Conservation (phyloP, 768 basidiomycete species). For the Mycena vulgaris region DNA sequence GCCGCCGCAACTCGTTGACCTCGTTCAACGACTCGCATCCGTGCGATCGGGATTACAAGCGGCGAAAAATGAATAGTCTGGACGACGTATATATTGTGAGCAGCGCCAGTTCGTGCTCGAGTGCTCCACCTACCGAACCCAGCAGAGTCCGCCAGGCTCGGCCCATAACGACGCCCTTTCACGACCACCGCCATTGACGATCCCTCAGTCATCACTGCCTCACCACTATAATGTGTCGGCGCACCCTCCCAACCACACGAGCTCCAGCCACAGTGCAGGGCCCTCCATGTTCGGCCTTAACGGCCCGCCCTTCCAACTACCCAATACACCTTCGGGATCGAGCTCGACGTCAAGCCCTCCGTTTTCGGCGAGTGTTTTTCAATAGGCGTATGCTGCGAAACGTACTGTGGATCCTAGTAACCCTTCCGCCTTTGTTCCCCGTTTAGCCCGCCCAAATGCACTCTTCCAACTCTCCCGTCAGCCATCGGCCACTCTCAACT, state of each 20-base stretch:
- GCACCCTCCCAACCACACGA: conserved; percentile 57
- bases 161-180: conserved; percentile 54
- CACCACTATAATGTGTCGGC: conserved; percentile 65
- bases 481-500: conserved; percentile 56
- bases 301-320: conserved; percentile 73
- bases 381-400: conserved; percentile 47
- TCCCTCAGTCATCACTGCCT: conserved; percentile 67
- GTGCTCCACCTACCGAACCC: background rate
- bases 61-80: conserved; percentile 66
- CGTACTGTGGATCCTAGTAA: conserved; percentile 73
- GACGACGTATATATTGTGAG: conserved; percentile 72
- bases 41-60: conserved; percentile 73
- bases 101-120: conserved; percentile 12
- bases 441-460: conserved; percentile 79
- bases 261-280: conserved; percentile 45
- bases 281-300: conserved; percentile 66
- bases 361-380: conserved; percentile 89
- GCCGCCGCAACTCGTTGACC: conserved; percentile 62
- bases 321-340: conserved; percentile 80
- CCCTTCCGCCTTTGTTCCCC: conserved; percentile 56
- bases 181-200: conserved; percentile 73
- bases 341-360: conserved; percentile 83
- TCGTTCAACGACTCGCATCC: conserved; percentile 65
- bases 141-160: conserved; percentile 63
- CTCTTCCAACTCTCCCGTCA: conserved; percentile 54